Conservation (phyloP, 495 filamentous ascomycete genomes). For the Lasiosphaeria hispida region DNA sequence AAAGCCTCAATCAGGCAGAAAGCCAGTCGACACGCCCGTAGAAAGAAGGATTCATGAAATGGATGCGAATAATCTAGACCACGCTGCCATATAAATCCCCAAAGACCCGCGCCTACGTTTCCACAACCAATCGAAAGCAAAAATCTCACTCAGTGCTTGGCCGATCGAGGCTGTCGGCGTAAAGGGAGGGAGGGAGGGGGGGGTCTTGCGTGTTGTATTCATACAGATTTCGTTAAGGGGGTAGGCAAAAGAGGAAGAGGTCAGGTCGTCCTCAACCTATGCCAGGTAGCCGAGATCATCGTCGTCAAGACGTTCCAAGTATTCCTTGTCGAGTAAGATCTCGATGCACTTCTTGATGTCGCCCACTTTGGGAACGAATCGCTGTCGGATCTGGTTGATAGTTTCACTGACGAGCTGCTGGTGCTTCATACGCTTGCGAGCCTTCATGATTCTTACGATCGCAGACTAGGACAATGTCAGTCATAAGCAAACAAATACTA, state of each 20-base stretch:
- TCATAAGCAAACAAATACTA: background rate
- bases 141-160: no score
- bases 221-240: no score
- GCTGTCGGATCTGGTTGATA: slow-evolving; percentile 89
- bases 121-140: no score
- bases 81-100: no score
- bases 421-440: slow-evolving; percentile 97
- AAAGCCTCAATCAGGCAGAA: no score
- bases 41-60: no score
- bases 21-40: no score
- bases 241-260: background rate
- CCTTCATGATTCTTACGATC: slow-evolving; percentile 99
- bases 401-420: slow-evolving; percentile 88
- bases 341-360: slow-evolving; percentile 99
- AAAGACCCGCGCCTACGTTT: no score
- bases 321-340: slow-evolving; percentile 98
- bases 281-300: slow-evolving; percentile 93
- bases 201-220: no score
- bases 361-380: slow-evolving; percentile 86
- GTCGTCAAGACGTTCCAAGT: slow-evolving; percentile 90
- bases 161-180: no score
- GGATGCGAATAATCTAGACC: no score
- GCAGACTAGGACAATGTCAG: slow-evolving; percentile 65
- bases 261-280: slow-evolving; percentile 34
- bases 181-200: no score